Conservation (phyloP, 192 early-diverging fungal genomes). For the Backusella macrospora region DNA sequence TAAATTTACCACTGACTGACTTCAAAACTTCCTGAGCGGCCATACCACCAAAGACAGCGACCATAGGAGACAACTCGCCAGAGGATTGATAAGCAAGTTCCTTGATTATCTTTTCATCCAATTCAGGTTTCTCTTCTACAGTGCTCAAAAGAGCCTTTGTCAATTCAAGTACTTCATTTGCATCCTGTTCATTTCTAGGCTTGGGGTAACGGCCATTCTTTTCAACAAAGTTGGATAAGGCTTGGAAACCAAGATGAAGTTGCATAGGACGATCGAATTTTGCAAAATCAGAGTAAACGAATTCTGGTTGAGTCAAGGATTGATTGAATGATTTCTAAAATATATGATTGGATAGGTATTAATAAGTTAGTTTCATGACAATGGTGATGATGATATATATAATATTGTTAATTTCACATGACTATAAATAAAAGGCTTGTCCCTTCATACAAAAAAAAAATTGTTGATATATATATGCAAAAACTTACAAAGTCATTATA, state of each 20-base stretch:
- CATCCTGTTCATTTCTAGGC: conserved; percentile 86
- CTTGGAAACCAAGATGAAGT: conserved; percentile 93
- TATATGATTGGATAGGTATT: background rate
- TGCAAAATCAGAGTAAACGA: conserved; percentile 89
- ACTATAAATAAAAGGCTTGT: no score
- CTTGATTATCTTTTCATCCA: conserved; percentile 87
- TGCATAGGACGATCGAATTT: conserved; percentile 97
- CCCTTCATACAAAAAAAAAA: no score
- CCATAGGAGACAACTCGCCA: conserved; percentile 94
- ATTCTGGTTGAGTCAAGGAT: conserved; percentile 81
- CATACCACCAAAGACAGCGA: conserved; percentile 94
- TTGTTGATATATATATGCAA: background rate
- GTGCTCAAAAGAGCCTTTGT: conserved; percentile 76
- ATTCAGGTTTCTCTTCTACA: conserved; percentile 70
- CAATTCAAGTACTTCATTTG: conserved; percentile 72
- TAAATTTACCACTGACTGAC: conserved; percentile 93
- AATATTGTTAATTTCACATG: no score
- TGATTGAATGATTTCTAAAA: conserved; percentile 69
- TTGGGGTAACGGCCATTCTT: conserved; percentile 75
- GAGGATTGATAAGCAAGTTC: conserved; percentile 86
- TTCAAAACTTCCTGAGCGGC: conserved; percentile 99
- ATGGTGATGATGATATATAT: background rate
- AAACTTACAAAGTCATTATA: conserved; percentile 76
- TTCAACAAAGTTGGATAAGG: conserved; percentile 80
- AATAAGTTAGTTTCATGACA: background rate